These are phyloP conservation scores for Talaromyces sp. DNA, from an alignment of 2,329 filamentous ascomycete genomes.

Conservation along the genomic window DNA sequence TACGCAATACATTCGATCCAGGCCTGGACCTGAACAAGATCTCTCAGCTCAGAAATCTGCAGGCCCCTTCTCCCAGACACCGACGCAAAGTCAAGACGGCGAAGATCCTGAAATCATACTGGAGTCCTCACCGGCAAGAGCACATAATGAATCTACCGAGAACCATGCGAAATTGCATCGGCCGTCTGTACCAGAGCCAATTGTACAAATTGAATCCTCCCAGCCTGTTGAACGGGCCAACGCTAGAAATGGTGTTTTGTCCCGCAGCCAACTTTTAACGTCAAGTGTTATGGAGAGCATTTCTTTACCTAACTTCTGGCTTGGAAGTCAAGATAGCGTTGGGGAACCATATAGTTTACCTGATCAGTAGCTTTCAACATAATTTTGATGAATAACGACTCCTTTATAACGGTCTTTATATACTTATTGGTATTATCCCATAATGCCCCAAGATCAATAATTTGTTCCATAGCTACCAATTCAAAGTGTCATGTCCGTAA, in stretches of 20 bases:
- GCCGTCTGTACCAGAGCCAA: constrained; percentile 26
- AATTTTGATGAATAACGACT: constrained; percentile 20
- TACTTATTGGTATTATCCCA: no score
- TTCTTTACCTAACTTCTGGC: constrained; percentile 42
- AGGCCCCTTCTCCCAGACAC: constrained; percentile 23
- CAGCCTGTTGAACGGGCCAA: constrained; percentile 36
- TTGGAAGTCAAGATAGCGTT: constrained; percentile 42
- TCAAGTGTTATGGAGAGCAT: constrained; percentile 50
- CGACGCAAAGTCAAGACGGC: constrained; percentile 26
- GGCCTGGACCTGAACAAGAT: neutral
- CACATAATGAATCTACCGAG: constrained; percentile 15
- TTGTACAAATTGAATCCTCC: constrained; percentile 47
- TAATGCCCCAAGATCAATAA: no score
- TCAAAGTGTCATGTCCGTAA: no score
- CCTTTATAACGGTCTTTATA: neutral
- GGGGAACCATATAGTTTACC: constrained; percentile 40
- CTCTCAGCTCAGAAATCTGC: constrained; percentile 6
- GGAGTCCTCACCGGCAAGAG: constrained; percentile 41
- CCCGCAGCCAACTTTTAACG: constrained; percentile 41
- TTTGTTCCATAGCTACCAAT: no score
- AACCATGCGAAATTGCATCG: constrained; percentile 18
- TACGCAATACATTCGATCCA: constrained; percentile 16
- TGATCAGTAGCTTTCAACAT: constrained; percentile 19
- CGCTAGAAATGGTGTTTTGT: constrained; percentile 28
- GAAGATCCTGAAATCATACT: constrained; percentile 39